Evolutionary conservation across 106 monocot genomes (phyloP).

Genomic region (Triglochin maritima): DNA sequence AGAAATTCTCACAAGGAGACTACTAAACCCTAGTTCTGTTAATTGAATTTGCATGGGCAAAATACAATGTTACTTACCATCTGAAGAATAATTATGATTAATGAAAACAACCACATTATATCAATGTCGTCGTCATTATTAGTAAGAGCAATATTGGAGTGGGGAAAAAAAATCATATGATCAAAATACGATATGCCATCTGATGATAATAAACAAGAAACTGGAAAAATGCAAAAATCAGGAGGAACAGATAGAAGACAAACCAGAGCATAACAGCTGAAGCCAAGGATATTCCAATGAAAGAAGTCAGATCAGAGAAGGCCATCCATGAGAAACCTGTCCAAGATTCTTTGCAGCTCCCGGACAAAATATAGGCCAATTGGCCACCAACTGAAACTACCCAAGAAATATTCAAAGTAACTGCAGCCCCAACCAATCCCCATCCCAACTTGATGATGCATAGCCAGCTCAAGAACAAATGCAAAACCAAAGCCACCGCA

Average conservation of each 20-base stretch:
- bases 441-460: conserved; percentile 23
- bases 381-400: conserved; percentile 18
- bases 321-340: conserved; percentile 32
- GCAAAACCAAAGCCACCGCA: conserved; percentile 19
- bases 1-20: no score
- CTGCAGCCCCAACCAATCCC: conserved; percentile 33
- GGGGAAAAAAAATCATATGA: not conserved
- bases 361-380: conserved; percentile 15
- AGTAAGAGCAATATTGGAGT: no score
- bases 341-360: conserved; percentile 30
- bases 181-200: not conserved
- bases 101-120: no score
- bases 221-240: not conserved
- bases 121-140: no score
- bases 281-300: conserved; percentile 23
- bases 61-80: no score
- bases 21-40: no score
- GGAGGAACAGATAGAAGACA: conserved; percentile 7
- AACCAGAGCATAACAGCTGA: conserved; percentile 46
- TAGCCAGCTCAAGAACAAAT: conserved; percentile 30
- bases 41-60: no score
- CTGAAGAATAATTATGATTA: no score
- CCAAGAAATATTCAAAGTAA: conserved; percentile 33
- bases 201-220: conserved; percentile 1
- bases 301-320: conserved; percentile 19